Base-by-base conservation (phyloP, 140 eudicot species). In the Senecio squalidus region DNA sequence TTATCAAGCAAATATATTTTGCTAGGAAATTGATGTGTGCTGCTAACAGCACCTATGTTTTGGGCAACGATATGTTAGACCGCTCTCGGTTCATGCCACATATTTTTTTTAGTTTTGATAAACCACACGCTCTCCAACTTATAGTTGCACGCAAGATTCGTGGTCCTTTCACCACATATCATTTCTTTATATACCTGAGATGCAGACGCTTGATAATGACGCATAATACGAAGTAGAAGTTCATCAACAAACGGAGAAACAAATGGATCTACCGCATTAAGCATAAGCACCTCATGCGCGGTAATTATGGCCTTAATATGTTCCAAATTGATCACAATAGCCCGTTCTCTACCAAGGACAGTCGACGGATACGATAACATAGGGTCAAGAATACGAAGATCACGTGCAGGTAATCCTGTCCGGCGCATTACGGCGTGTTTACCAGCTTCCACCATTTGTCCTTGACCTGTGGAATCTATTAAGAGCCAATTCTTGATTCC, bases 361-460 rank as follows among this genome's bases (percentile, higher is more conserved):
- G 95, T 86, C 4, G 96, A 86, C 0, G 98, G 98, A 58, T 91
- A 91, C 0, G 98, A 91, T 18, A 91, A 59, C 1, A 86, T 74
- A 3, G 98, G 98, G 41, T 86, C 98, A 0, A 91, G 84, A 54
- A 91, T 81, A 5, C 98, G 88, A 23, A 91, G 84, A 58, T 91
- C 98, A 9, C 98, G 98, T 7, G 96, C 98, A 20, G 98, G 98
- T 10, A 91, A 83, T 15, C 92, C 92, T 9, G 98, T 91, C 22
- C 92, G 79, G 6, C 92, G 79, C 98, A 91, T 91, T 62, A 91
- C 72, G 11, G 92, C 58, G 60, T 91, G 94, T 28, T 91, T 91
- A 2, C 92, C 98, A 47, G 81, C 67, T 60, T 74, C 80, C 0
- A 74, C 71, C 7, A 74, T n/a, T 55, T 74, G 80, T 5, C 49